phyloP scores from a whole-genome alignment of 31 red algal genomes.

The Odonthalia washingtoniensis region DNA sequence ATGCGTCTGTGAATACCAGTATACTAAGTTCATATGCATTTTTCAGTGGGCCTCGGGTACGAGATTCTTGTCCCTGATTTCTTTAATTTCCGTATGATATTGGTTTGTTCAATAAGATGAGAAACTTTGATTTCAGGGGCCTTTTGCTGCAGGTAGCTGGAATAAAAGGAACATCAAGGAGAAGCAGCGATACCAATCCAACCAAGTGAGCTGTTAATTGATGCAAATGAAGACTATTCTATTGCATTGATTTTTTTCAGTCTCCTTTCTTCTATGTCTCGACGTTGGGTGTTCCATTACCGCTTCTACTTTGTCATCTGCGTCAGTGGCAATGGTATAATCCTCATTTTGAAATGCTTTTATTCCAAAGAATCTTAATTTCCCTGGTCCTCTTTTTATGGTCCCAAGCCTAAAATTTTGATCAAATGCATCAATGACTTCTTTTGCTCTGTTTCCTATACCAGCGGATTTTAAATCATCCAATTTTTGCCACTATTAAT shows the following conservation, averaged over 20 bases:
- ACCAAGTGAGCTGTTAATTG: constrained; percentile 28
- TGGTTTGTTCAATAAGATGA: constrained; percentile 32
- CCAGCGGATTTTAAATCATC: constrained; percentile 20
- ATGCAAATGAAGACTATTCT: constrained; percentile 14
- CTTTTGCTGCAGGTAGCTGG: constrained; percentile 33
- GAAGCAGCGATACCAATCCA: constrained; percentile 20
- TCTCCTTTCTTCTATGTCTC: not conserved
- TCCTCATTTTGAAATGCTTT: constrained; percentile 3
- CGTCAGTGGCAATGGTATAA: constrained; percentile 2
- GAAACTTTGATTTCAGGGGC: constrained; percentile 12
- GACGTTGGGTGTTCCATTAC: not conserved
- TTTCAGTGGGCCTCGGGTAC: not conserved
- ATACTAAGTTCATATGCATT: not conserved
- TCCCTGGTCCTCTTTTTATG: not conserved
- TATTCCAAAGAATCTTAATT: too few relatives aligned
- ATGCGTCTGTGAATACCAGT: constrained; percentile 13
- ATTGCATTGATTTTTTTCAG: not conserved
- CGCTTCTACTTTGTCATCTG: not conserved
- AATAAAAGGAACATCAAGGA: constrained; percentile 8
- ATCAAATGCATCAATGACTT: constrained; percentile 8
- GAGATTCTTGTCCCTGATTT: not conserved
- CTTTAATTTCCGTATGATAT: constrained; percentile 3
- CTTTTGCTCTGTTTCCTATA: not conserved
- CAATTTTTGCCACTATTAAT: constrained; percentile 16
- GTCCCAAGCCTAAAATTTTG: not conserved